These are phyloP conservation scores for Cochlearia excelsa DNA, from an alignment of 345 rosid species.

Conservation along the genomic window DNA sequence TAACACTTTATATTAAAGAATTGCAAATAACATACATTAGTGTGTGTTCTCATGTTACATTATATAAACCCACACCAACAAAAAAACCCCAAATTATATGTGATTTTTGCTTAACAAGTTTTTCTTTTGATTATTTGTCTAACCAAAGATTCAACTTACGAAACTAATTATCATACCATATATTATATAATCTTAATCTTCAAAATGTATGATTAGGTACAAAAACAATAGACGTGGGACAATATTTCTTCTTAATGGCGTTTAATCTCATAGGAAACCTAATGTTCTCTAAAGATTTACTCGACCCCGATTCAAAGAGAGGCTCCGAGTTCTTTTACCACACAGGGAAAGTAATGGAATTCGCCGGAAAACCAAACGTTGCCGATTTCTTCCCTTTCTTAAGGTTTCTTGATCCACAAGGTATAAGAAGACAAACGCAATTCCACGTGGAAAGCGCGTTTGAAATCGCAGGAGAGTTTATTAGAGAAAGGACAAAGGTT, in stretches of 20 bases:
- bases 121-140: too few species aligned
- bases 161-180: too few species aligned
- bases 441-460: conserved; percentile 62
- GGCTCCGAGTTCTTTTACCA: conserved; percentile 62
- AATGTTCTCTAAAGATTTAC: conserved; percentile 63
- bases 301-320: conserved; percentile 53
- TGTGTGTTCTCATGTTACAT: too few species aligned
- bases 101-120: too few species aligned
- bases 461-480: conserved; percentile 56
- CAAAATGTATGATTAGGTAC: conserved; percentile 24
- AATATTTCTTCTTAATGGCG: conserved; percentile 63
- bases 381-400: conserved; percentile 70
- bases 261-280: conserved; percentile 73
- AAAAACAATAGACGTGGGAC: conserved; percentile 49
- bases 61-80: too few species aligned
- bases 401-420: conserved; percentile 68
- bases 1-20: too few species aligned
- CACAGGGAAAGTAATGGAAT: conserved; percentile 73
- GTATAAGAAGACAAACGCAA: conserved; percentile 58
- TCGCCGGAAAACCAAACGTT: conserved; percentile 70
- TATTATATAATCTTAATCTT: neutral
- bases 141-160: too few species aligned
- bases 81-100: too few species aligned
- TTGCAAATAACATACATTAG: too few species aligned
- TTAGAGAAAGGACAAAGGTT: conserved; percentile 49